These are phyloP conservation scores for Dipodascopsis uninucleata DNA, from an alignment of 805 yeast genomes.

Conservation along the genomic window DNA sequence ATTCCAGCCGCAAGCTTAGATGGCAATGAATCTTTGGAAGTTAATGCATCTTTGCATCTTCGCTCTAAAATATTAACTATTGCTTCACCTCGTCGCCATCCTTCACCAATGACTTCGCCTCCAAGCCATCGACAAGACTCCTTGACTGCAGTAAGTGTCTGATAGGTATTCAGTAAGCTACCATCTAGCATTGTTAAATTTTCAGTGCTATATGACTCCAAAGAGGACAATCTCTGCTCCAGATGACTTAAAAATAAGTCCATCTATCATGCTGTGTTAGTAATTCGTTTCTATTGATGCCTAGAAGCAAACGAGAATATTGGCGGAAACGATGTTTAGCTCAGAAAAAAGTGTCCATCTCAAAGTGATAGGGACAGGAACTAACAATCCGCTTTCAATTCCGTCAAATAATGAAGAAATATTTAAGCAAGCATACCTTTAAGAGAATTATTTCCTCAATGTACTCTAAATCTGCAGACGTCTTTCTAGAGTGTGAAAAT, in stretches of 20 bases:
- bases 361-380: not conserved
- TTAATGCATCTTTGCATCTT: constrained; percentile 27
- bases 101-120: constrained; percentile 35
- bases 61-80: constrained; percentile 33
- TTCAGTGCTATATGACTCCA: constrained; percentile 36
- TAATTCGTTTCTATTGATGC: not conserved
- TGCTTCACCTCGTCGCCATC: constrained; percentile 36
- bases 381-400: not conserved
- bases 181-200: constrained; percentile 35
- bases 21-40: constrained; percentile 26
- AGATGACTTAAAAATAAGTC: constrained; percentile 29
- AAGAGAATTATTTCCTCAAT: constrained; percentile 18
- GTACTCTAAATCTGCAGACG: constrained; percentile 13
- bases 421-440: constrained; percentile 11
- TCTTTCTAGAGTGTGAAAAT: constrained; percentile 15
- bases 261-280: no score
- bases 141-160: constrained; percentile 33
- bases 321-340: no score
- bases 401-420: no score
- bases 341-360: no score
- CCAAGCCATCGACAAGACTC: constrained; percentile 27
- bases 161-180: constrained; percentile 31
- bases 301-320: no score
- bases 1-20: constrained; percentile 33
- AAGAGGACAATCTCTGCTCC: constrained; percentile 32